Conservation (phyloP, 768 basidiomycete species). For the Galerina sulciceps region DNA sequence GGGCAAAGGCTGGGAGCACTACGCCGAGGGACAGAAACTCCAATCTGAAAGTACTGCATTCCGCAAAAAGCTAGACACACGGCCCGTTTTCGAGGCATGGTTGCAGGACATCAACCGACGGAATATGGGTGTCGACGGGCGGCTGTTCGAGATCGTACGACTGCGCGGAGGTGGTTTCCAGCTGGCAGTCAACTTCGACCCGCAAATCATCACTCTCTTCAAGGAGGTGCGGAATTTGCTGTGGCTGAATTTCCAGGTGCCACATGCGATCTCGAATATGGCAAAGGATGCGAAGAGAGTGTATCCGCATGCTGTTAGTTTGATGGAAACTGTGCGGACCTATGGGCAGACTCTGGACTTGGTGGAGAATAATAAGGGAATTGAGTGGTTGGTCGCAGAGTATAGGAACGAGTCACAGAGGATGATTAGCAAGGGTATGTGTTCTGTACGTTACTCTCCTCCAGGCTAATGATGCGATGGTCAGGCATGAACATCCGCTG, state of each 20-base stretch:
- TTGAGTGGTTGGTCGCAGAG: conserved; percentile 94
- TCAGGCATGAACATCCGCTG: conserved; percentile 94
- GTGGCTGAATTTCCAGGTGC: conserved; percentile 96
- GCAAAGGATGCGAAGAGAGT: conserved; percentile 99
- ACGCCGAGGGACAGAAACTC: conserved; percentile 98
- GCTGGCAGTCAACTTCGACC: conserved; percentile 96
- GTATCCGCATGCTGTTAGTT: conserved; percentile 95
- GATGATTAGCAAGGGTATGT: conserved; percentile 87
- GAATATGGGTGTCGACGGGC: conserved; percentile 89
- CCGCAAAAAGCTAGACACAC: conserved; percentile 94
- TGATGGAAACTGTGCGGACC: conserved; percentile 99
- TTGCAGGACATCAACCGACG: conserved; percentile 92
- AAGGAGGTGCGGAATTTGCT: conserved; percentile 96
- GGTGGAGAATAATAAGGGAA: conserved; percentile 87
- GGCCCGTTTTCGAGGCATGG: conserved; percentile 96
- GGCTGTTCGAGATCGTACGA: conserved; percentile 87
- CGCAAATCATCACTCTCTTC: conserved; percentile 97
- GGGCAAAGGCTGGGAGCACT: conserved; percentile 97
- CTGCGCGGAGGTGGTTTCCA: conserved; percentile 68
- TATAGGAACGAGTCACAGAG: conserved; percentile 91
- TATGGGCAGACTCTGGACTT: conserved; percentile 95
- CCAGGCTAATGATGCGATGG: not conserved
- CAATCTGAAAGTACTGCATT: conserved; percentile 91
- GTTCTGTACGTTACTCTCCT: not conserved
- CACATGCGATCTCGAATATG: conserved; percentile 93